Conservation (phyloP, 805 yeast genomes). For the Tanozyma kutaoensis region DNA sequence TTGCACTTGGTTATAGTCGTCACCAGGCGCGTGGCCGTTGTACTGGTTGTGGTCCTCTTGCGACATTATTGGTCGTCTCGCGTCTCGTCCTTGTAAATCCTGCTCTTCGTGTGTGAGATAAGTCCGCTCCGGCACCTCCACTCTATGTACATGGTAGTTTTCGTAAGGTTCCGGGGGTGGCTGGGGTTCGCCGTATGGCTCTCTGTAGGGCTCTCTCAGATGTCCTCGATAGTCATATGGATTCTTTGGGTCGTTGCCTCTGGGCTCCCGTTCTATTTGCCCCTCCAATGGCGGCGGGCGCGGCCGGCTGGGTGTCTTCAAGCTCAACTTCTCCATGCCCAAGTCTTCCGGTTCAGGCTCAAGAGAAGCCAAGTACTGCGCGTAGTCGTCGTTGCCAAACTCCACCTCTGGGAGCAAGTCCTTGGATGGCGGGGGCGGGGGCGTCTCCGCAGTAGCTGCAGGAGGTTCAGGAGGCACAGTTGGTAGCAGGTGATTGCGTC, state of each 20-base stretch:
- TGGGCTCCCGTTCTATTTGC: too few relatives aligned
- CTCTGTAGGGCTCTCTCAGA: too few relatives aligned
- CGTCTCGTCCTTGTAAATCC: constrained; percentile 3
- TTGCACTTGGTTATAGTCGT: too few relatives aligned
- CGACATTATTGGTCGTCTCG: constrained; percentile 12
- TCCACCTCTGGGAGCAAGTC: constrained; percentile 8
- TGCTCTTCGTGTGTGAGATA: constrained; percentile 4
- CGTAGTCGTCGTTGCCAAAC: constrained; percentile 1
- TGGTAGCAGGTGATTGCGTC: constrained; percentile 1
- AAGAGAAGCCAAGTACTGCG: too few relatives aligned
- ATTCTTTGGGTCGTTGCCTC: too few relatives aligned
- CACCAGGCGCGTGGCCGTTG: constrained; percentile 1
- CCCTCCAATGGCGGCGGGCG: too few relatives aligned
- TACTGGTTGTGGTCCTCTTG: constrained; percentile 1
- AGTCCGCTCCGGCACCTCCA: constrained; percentile 3
- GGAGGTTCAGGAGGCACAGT: constrained; percentile 1
- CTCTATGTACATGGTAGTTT: constrained; percentile 1
- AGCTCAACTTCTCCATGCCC: too few relatives aligned
- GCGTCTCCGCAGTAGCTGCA: constrained; percentile 1
- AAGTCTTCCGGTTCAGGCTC: too few relatives aligned
- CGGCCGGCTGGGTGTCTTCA: too few relatives aligned
- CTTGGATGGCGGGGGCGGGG: constrained; percentile 3
- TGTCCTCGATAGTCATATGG: too few relatives aligned
- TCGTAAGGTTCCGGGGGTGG: constrained; percentile 8
- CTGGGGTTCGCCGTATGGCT: constrained; percentile 12